Conservation (phyloP, 2,329 filamentous ascomycete species). For the Colletotrichum plurivorum region DNA sequence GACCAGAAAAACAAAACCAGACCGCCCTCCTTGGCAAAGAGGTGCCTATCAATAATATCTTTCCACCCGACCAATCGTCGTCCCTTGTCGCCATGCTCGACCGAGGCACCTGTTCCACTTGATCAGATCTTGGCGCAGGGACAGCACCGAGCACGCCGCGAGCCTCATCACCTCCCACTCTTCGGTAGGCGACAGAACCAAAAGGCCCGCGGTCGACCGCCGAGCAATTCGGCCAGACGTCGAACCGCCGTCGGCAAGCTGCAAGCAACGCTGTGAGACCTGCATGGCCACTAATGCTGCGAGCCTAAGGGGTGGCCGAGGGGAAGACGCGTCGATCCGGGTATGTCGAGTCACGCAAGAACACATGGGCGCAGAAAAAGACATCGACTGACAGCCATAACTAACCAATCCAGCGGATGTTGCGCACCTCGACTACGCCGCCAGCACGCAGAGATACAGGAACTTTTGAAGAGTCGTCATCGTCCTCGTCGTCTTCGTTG, state of each 20-base stretch:
- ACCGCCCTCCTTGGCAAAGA: slow-evolving; percentile 25
- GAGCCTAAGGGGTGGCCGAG: too few species aligned
- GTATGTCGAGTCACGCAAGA: not conserved
- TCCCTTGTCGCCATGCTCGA: not conserved
- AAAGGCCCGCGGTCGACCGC: not conserved
- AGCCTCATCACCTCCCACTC: slow-evolving; percentile 15
- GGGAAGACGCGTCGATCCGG: not conserved
- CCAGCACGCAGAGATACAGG: too few species aligned
- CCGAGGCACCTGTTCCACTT: slow-evolving; percentile 23
- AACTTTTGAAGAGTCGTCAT: too few species aligned
- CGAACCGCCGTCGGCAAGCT: too few species aligned
- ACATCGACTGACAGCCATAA: too few species aligned
- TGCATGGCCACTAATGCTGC: too few species aligned
- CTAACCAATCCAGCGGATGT: not conserved
- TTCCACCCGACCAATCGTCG: slow-evolving; percentile 12
- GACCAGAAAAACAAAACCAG: slow-evolving; percentile 9
- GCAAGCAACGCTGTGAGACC: too few species aligned
- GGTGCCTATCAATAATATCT: slow-evolving; percentile 19
- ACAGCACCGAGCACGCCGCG: slow-evolving; percentile 4
- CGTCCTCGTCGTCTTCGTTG: too few species aligned
- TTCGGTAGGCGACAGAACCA: not conserved
- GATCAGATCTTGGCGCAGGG: slow-evolving; percentile 19
- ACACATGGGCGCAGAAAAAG: too few species aligned
- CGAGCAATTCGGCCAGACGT: too few species aligned
- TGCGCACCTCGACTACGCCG: not conserved